These are phyloP conservation scores for Ilex paraguariensis DNA, from an alignment of 305 asterid genomes.

Conservation along the genomic window DNA sequence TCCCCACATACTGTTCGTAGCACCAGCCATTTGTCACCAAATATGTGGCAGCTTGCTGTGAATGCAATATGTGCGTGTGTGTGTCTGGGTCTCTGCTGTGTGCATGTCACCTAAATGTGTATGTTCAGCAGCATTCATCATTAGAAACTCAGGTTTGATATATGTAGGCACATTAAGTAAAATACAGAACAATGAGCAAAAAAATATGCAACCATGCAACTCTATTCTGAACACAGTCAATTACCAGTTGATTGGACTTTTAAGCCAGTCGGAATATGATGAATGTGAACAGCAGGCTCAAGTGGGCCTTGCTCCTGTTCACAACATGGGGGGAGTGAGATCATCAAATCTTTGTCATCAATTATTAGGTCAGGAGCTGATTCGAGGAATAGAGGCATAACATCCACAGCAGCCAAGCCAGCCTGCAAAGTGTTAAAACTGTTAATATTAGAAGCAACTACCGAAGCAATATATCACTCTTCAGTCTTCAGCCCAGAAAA, in stretches of 20 bases:
- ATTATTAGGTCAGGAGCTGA: constrained; percentile 48
- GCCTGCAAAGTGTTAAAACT: constrained; percentile 29
- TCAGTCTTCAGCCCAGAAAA: background rate
- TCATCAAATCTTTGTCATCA: constrained; percentile 39
- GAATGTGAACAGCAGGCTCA: constrained; percentile 41
- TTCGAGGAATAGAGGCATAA: constrained; percentile 76
- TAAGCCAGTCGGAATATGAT: constrained; percentile 64
- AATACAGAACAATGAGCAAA: background rate
- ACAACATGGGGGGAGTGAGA: constrained; percentile 29
- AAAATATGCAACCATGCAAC: background rate
- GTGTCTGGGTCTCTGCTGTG: no score
- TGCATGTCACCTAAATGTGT: background rate
- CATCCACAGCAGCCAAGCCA: constrained; percentile 53
- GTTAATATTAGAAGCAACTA: background rate
- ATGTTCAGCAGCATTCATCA: background rate
- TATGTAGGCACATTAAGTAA: background rate
- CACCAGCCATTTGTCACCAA: no score
- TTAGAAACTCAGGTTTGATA: background rate
- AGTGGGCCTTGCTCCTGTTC: constrained; percentile 17
- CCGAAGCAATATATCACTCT: background rate
- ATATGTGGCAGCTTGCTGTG: no score
- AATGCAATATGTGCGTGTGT: no score
- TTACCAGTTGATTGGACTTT: constrained; percentile 63
- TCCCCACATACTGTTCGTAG: no score
- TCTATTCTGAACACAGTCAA: background rate